Base-by-base conservation (phyloP, 371 early-diverging fungal species). In the Hamiltosporidium tvaerminnensis region DNA sequence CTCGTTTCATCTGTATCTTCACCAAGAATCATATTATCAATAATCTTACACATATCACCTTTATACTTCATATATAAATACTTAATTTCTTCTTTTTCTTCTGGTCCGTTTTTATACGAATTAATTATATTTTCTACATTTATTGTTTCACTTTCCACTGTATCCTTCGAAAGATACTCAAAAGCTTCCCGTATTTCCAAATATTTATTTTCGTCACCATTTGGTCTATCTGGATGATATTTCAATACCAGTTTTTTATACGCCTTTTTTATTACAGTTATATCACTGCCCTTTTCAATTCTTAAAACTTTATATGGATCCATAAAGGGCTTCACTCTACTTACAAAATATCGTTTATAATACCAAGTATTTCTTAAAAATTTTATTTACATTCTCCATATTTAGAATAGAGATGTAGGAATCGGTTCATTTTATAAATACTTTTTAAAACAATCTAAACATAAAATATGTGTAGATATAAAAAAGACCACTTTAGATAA, bases 161-260 rank as follows among this genome's bases (percentile, higher is more conserved):
- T 32, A 33, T 59, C 53, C 35, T 66, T 50, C 2, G 32, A 38
- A 2, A 70, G 61, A 47, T 55, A 30, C n/a, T 67, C 64, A 47
- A 67, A 74, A 36, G 74, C 74, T 38, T 57, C 47, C 37, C 52
- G 50, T 34, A 74, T 39, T 53, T 63, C 41, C 0, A 61, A 54
- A 60, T 68, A 72, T 36, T 14, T 52, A 41, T 69, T 70, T 85
- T 87, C 72, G 85, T 86, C 67, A 83, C 85, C 59, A 85, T 84
- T 62, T 88, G 82, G 90, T 68, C 83, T 83, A 75, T 86, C 87
- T 23, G 90, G 90, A 71, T 90, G 90, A 73, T 85, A 83, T 75
- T 83, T 76, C 50, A 87, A 72, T 2, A 87, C 87, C 38, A 93
- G 79, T 64, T 83, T 84, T 62, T 86, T 85, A 80, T 87, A 96